These are phyloP conservation scores for Kuraishia piskuri DNA, from an alignment of 805 yeast species.

Conservation along the genomic window DNA sequence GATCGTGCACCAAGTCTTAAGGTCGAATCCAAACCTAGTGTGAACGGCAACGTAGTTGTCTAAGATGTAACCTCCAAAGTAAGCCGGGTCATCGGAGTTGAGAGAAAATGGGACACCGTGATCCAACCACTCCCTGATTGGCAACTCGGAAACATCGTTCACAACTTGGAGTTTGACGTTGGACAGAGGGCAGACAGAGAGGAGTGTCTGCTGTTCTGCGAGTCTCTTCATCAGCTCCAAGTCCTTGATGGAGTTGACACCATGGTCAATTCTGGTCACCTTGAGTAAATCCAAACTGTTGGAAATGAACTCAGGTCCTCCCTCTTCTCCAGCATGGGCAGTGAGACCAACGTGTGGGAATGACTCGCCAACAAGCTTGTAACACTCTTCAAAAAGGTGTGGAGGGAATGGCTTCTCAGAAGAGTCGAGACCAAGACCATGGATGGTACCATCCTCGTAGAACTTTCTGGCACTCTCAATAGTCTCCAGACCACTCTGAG, in stretches of 20 bases:
- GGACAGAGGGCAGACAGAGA: constrained; percentile 72
- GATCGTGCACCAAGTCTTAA: constrained; percentile 53
- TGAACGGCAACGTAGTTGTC: constrained; percentile 69
- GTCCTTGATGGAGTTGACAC: constrained; percentile 56
- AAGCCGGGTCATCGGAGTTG: constrained; percentile 76
- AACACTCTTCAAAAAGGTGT: constrained; percentile 56
- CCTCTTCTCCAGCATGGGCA: constrained; percentile 90
- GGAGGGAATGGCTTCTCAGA: constrained; percentile 78
- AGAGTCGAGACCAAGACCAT: constrained; percentile 78
- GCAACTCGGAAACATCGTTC: constrained; percentile 55
- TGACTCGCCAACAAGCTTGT: constrained; percentile 33
- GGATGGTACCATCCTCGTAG: constrained; percentile 49
- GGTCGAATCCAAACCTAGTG: constrained; percentile 51
- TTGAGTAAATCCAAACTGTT: constrained; percentile 50
- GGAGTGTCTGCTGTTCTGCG: constrained; percentile 44
- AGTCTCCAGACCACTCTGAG: constrained; percentile 47
- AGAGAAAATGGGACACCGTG: constrained; percentile 61
- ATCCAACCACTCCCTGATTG: constrained; percentile 53
- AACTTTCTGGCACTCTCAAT: constrained; percentile 43
- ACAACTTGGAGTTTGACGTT: constrained; percentile 73
- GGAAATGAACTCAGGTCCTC: constrained; percentile 60
- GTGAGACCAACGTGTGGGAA: constrained; percentile 55
- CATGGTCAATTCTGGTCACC: constrained; percentile 74
- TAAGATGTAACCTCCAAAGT: constrained; percentile 77
- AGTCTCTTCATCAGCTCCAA: constrained; percentile 45